Percentiles rank a stretch among this genome's conserved stretches.
phyloP scores from a whole-genome alignment of 352 stramenopile species.

The Thalassiosira mediterranea region DNA sequence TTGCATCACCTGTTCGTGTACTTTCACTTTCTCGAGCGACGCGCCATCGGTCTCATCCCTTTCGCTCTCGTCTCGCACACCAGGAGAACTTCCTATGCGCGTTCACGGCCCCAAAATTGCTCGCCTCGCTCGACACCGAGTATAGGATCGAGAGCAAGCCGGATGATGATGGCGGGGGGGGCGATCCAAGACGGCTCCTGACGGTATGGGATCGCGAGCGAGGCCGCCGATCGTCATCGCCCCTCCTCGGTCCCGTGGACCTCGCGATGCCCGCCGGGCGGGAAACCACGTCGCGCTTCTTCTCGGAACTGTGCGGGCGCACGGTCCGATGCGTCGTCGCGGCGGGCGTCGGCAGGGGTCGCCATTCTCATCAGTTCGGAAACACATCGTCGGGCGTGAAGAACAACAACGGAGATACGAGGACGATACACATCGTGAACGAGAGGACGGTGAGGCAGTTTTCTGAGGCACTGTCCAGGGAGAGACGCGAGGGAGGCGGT shows the following conservation, averaged over 20 bases:
- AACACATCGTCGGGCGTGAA: conserved; percentile 69
- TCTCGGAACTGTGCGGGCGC: conserved; percentile 49
- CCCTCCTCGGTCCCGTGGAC: conserved; percentile 40
- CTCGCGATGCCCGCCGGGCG: conserved; percentile 25
- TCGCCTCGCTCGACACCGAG: conserved; percentile 35
- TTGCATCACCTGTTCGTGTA: too few species aligned
- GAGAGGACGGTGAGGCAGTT: conserved; percentile 51
- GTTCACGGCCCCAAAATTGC: conserved; percentile 56
- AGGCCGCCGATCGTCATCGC: conserved; percentile 8
- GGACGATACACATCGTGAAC: conserved; percentile 69
- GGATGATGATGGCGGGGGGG: background rate
- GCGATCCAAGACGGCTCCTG: conserved; percentile 35
- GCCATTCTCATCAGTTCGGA: conserved; percentile 63
- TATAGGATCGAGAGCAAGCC: conserved; percentile 21
- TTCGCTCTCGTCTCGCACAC: too few species aligned
- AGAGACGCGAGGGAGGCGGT: background rate
- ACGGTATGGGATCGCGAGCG: conserved; percentile 31
- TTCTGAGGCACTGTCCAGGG: conserved; percentile 17
- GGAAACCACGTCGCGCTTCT: conserved; percentile 51
- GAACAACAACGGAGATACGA: conserved; percentile 56
- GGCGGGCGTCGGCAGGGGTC: background rate
- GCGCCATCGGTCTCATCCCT: too few species aligned
- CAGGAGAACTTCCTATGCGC: conserved; percentile 71
- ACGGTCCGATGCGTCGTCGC: conserved; percentile 48
- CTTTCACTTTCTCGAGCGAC: too few species aligned